Evolutionary conservation across 306 rosid genomes (phyloP).

Genomic region (Rosa chinensis): DNA sequence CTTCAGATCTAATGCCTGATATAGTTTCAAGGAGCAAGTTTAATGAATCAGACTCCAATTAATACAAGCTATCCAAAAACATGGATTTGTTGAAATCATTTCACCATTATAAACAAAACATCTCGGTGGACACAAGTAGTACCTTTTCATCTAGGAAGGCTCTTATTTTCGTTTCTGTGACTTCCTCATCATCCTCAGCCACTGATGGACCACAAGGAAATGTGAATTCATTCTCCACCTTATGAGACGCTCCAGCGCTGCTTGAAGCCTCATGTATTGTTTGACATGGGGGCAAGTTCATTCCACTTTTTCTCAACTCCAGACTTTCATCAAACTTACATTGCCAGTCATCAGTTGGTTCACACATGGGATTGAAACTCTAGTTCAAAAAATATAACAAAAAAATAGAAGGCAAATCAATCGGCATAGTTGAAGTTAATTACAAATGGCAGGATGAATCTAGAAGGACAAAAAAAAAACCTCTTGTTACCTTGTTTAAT

Average conservation of each 20-base stretch:
- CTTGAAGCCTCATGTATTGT: conserved; percentile 35
- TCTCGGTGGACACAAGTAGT: conserved; percentile 4
- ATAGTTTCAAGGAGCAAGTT: conserved; percentile 29
- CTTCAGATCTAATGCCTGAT: conserved; percentile 78
- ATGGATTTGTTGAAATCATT: background rate
- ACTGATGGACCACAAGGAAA: conserved; percentile 58
- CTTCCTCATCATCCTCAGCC: conserved; percentile 85
- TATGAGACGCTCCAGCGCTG: conserved; percentile 35
- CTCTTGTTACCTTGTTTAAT: conserved; percentile 54
- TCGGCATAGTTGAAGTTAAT: conserved; percentile 18
- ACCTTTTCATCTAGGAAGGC: conserved; percentile 90
- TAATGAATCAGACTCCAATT: background rate
- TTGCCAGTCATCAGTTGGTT: conserved; percentile 71
- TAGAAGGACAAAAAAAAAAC: conserved; percentile 9
- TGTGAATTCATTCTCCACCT: conserved; percentile 44
- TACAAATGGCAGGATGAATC: conserved; percentile 26
- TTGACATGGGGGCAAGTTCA: conserved; percentile 41
- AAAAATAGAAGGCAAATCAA: conserved; percentile 20
- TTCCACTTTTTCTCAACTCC: conserved; percentile 45
- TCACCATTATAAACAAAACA: conserved; percentile 12
- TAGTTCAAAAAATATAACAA: conserved; percentile 32
- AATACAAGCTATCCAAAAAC: background rate
- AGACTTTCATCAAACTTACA: conserved; percentile 55
- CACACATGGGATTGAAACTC: conserved; percentile 84
- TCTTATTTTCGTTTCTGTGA: conserved; percentile 81